phyloP scores from a whole-genome alignment of 2,329 filamentous ascomycete species.

The Alternaria sp. region DNA sequence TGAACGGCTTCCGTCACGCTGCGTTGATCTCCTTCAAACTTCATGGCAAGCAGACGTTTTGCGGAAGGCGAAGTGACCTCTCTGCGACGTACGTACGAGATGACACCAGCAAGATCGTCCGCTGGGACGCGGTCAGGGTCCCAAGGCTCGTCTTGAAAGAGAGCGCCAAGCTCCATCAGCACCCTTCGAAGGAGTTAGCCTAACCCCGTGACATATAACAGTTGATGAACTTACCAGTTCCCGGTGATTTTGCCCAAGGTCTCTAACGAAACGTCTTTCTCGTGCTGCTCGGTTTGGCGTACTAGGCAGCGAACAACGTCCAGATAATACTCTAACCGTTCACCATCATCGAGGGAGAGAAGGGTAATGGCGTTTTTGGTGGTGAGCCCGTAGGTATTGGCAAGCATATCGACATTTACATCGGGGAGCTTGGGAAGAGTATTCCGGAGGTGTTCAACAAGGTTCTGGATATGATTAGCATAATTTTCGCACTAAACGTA shows the following conservation, averaged over 20 bases:
- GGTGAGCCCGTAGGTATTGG: conserved; percentile 71
- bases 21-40: conserved; percentile 63
- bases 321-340: conserved; percentile 82
- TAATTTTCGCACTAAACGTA: neutral
- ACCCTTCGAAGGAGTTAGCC: conserved; percentile 49
- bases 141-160: conserved; percentile 57
- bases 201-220: neutral
- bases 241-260: conserved; percentile 59
- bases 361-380: conserved; percentile 85
- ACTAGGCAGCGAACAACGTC: conserved; percentile 61
- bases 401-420: conserved; percentile 69
- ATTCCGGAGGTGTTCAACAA: conserved; percentile 69
- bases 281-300: conserved; percentile 36
- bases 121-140: conserved; percentile 52
- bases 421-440: conserved; percentile 78
- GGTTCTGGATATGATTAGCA: conserved; percentile 55
- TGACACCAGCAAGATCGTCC: conserved; percentile 55
- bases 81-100: conserved; percentile 53
- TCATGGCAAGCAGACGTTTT: conserved; percentile 65
- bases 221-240: conserved; percentile 60
- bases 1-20: conserved; percentile 63
- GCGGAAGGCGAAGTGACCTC: conserved; percentile 64
- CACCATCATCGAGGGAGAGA: conserved; percentile 77
- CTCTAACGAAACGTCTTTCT: conserved; percentile 5
- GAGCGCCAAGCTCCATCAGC: conserved; percentile 61